Evolutionary conservation across 202 grass and related monocot genomes (phyloP).

Genomic region (Elaeis oleifera): DNA sequence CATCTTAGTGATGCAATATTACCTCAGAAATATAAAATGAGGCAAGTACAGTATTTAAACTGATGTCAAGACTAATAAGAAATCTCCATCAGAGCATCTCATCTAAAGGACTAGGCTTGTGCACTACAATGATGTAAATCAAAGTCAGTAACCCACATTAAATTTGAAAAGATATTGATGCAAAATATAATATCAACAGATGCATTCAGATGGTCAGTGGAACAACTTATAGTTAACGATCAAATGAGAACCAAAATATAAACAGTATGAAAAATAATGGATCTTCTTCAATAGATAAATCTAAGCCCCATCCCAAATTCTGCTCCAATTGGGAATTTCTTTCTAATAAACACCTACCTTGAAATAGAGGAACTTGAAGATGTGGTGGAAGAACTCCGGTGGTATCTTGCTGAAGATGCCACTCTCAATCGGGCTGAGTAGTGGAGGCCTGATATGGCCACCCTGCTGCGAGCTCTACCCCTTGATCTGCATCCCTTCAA

Average conservation of each 20-base stretch:
- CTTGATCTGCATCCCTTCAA: constrained; percentile 17
- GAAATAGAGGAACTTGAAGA: constrained; percentile 94
- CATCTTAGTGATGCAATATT: constrained; percentile 2
- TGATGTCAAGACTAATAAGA: constrained; percentile 79
- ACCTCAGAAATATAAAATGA: constrained; percentile 87
- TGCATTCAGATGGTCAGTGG: no score
- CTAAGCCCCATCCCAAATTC: no score
- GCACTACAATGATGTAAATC: constrained; percentile 33
- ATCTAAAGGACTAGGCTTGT: constrained; percentile 61
- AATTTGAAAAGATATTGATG: no score
- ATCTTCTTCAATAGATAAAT: no score
- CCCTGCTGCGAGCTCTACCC: constrained; percentile 26
- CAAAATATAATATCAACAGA: no score
- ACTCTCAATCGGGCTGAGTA: constrained; percentile 38
- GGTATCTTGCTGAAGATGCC: constrained; percentile 56
- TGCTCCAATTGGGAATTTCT: no score
- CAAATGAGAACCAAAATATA: no score
- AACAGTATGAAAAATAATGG: no score
- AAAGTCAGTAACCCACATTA: no score
- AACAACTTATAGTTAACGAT: no score
- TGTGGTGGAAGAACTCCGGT: constrained; percentile 58
- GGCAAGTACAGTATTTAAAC: constrained; percentile 85
- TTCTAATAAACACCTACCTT: constrained; percentile 23
- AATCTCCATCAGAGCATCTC: constrained; percentile 95
- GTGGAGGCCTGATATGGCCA: not conserved